Conservation (phyloP, 1,284 basidiomycete genomes). For the Trichosporon faecale region DNA sequence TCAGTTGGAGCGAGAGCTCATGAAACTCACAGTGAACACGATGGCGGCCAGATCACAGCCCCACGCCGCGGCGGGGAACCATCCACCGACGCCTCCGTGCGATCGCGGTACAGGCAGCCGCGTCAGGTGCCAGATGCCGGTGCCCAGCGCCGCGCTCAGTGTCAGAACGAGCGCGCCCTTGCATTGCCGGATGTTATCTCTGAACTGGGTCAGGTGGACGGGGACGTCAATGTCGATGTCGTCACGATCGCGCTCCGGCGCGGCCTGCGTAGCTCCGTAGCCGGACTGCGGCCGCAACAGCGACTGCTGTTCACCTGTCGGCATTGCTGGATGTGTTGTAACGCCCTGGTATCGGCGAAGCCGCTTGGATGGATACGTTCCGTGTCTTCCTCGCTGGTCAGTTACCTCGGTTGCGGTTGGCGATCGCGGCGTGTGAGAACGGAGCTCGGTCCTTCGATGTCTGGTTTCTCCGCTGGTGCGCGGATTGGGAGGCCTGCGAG, state of each 20-base stretch:
- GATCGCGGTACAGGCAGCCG: background rate
- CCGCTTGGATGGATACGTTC: background rate
- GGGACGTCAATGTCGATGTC: conserved; percentile 10
- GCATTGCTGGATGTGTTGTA: background rate
- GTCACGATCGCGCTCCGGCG: background rate
- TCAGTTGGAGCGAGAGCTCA: too few species aligned
- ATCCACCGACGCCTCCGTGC: background rate
- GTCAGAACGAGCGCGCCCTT: conserved; percentile 4
- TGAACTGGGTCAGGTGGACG: background rate
- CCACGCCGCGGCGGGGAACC: background rate
- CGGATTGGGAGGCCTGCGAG: background rate
- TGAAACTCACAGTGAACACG: conserved; percentile 7
- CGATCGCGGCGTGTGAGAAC: background rate
- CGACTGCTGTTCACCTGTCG: background rate
- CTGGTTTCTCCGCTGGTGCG: background rate
- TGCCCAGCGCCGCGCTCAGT: background rate
- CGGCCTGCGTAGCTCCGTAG: background rate
- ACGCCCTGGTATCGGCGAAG: background rate
- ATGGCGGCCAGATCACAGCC: background rate
- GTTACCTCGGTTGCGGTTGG: background rate
- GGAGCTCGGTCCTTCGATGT: background rate
- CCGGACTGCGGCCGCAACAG: background rate
- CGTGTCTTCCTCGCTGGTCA: background rate
- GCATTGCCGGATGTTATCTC: conserved; percentile 11
- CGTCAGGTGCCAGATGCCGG: background rate